A percentile compares a stretch with the other conserved stretches of the same genome.
These are phyloP conservation scores for Fusarium avenaceum DNA, from an alignment of 2,329 filamentous ascomycete genomes.

Conservation along the genomic window DNA sequence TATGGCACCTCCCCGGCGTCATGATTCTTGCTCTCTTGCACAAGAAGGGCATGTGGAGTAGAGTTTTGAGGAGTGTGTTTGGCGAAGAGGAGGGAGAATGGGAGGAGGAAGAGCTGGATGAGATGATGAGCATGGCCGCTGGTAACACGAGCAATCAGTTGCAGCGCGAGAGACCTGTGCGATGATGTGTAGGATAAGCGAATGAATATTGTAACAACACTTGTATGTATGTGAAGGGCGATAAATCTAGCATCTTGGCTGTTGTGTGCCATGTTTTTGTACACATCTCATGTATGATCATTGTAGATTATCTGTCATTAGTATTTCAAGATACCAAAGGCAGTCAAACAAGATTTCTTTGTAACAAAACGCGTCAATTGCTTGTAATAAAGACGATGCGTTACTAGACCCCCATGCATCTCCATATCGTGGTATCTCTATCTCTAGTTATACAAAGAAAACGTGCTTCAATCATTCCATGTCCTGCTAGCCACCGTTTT, in stretches of 20 bases:
- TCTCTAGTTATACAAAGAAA: constrained; percentile 50
- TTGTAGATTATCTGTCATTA: constrained; percentile 35
- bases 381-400: constrained; percentile 21
- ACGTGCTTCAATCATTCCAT: constrained; percentile 27
- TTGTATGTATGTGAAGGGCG: constrained; percentile 42
- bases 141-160: constrained; percentile 41
- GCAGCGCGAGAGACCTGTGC: constrained; percentile 27
- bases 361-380: constrained; percentile 16
- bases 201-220: constrained; percentile 45
- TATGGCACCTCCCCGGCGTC: constrained; percentile 93
- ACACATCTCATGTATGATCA: constrained; percentile 30
- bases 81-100: constrained; percentile 72
- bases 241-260: constrained; percentile 22
- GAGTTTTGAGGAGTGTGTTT: constrained; percentile 79
- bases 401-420: constrained; percentile 34
- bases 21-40: constrained; percentile 91
- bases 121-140: constrained; percentile 56
- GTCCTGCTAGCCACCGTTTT: constrained; percentile 39
- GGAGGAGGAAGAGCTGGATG: constrained; percentile 67
- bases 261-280: constrained; percentile 12
- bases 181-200: constrained; percentile 36
- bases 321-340: background rate
- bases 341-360: background rate
- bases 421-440: constrained; percentile 47
- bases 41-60: constrained; percentile 92